Evolutionary conservation across 2,329 filamentous ascomycete species (phyloP), one percentile per base, ranked within the genome.

Genomic region (Colletotrichum neosansevieriae): DNA sequence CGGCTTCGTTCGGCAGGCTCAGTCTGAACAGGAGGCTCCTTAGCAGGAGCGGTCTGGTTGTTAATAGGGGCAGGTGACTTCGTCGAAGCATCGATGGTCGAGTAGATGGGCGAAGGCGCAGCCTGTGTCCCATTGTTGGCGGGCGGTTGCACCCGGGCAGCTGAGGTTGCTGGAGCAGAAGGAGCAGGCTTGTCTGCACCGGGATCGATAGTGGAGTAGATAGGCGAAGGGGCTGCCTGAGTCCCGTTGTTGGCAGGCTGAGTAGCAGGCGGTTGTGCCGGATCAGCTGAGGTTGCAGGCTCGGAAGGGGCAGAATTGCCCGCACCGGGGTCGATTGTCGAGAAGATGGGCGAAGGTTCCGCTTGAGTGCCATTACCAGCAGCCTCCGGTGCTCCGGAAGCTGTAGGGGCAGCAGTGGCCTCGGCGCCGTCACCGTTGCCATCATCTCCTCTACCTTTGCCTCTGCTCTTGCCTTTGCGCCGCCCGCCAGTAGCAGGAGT

Each of bases 311-410:
- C 34, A 29, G 45, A 13, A 0, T 13, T 29, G 9, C 34, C 58
- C 13, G 42, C 32, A 13, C 6, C 24, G 29, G 57, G 44, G 36
- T 36, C 29, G 6, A 60, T 60, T 2, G 58, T 60, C 6, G 58
- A 60, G 34, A 60, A 60, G 32, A 60, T 60, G 9, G 58, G 58
- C 2, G 58, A 60, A 24, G 58, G 58, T 17, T 32, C 34, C 12
- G 32, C 58, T 9, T 51, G 17, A 13, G 44, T 60, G 17, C 56
- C 56, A 24, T 60, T 50, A 2, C 44, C 57, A 34, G 12, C 24
- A n/a, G 29, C 29, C 38, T 24, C 49, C n/a, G 49, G 29, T 5
- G 57, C 2, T 24, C 42, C 40, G 9, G 56, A 45, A 36, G 57
- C 12, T 36, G 57, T 51, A 10, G 49, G 49, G 24, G 24, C 49